Evolutionary conservation across 495 filamentous ascomycete species (phyloP).

Genomic region (Penicillium coprophilum): DNA sequence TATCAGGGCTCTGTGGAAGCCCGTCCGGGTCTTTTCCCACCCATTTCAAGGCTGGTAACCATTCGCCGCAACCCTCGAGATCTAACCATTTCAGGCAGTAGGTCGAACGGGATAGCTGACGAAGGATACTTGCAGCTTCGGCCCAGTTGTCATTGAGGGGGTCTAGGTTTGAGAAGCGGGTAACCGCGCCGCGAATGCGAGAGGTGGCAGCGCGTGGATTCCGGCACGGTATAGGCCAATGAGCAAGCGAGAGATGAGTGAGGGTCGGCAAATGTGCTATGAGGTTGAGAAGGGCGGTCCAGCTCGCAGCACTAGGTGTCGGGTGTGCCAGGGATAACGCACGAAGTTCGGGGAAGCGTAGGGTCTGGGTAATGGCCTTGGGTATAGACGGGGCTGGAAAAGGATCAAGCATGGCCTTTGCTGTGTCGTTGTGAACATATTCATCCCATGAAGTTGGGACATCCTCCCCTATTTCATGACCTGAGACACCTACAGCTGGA

Average conservation of each 20-base stretch:
- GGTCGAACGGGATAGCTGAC: slow-evolving; percentile 62
- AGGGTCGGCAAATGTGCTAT: slow-evolving; percentile 59
- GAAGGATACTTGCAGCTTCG: slow-evolving; percentile 66
- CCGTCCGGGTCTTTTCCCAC: slow-evolving; percentile 34
- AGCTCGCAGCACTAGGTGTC: slow-evolving; percentile 48
- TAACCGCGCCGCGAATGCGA: slow-evolving; percentile 32
- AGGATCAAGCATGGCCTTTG: slow-evolving; percentile 27
- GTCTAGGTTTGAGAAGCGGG: slow-evolving; percentile 38
- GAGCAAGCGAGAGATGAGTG: slow-evolving; percentile 73
- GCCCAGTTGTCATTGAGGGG: slow-evolving; percentile 62
- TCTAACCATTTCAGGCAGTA: slow-evolving; percentile 79
- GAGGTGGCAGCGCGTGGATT: slow-evolving; percentile 60
- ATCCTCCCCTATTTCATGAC: slow-evolving; percentile 14
- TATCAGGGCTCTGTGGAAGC: slow-evolving; percentile 20
- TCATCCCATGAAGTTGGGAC: slow-evolving; percentile 44
- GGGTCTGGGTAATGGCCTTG: slow-evolving; percentile 45
- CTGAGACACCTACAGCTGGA: slow-evolving; percentile 7
- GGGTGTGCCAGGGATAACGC: slow-evolving; percentile 55
- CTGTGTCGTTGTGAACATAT: slow-evolving; percentile 22
- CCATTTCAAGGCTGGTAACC: slow-evolving; percentile 64
- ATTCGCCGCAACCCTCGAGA: slow-evolving; percentile 72
- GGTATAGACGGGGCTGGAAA: slow-evolving; percentile 26
- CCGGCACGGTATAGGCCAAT: slow-evolving; percentile 74
- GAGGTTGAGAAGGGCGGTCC: slow-evolving; percentile 66
- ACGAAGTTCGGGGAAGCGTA: slow-evolving; percentile 49